Percentiles rank a stretch among this genome's conserved stretches.
Evolutionary conservation across 2,329 filamentous ascomycete genomes (phyloP).

Genomic region (Fusarium longipes): DNA sequence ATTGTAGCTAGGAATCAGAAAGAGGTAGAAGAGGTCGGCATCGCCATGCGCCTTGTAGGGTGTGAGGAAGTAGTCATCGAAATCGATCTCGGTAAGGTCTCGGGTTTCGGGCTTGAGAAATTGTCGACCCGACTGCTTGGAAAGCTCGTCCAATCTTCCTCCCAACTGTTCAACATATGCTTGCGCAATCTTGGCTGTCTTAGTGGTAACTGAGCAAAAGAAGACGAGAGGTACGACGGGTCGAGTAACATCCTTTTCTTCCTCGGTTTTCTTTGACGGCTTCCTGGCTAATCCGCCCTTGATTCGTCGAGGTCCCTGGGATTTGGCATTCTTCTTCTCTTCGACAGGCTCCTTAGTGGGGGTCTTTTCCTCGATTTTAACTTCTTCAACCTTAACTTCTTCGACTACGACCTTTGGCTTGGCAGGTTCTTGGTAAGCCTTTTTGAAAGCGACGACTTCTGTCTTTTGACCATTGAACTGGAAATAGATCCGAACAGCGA

Average conservation of each 20-base stretch:
- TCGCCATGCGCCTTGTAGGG: constrained; percentile 70
- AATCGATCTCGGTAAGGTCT: constrained; percentile 87
- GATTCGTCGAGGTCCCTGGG: constrained; percentile 61
- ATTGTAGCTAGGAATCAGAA: constrained; percentile 91
- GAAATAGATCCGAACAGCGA: constrained; percentile 57
- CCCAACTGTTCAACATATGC: constrained; percentile 69
- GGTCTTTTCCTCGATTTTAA: constrained; percentile 29
- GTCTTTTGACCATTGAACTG: constrained; percentile 51
- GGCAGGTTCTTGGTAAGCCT: constrained; percentile 47
- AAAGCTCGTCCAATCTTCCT: constrained; percentile 62
- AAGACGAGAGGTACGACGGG: constrained; percentile 82
- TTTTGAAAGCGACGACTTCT: constrained; percentile 53
- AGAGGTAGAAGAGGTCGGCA: constrained; percentile 81
- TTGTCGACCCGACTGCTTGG: constrained; percentile 49
- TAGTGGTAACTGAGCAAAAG: constrained; percentile 88
- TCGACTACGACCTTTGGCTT: constrained; percentile 16
- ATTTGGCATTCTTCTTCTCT: constrained; percentile 47
- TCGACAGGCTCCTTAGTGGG: constrained; percentile 34
- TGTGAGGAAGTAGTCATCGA: constrained; percentile 90
- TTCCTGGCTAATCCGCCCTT: constrained; percentile 57
- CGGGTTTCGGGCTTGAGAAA: constrained; percentile 72
- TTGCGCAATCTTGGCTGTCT: constrained; percentile 79
- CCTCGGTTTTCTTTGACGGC: constrained; percentile 41
- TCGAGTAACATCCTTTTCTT: constrained; percentile 49
- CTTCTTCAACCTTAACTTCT: not conserved